Percentiles rank a stretch among this genome's conserved stretches.
Conservation (phyloP, 441 rosid species). For the Iberis amara region DNA sequence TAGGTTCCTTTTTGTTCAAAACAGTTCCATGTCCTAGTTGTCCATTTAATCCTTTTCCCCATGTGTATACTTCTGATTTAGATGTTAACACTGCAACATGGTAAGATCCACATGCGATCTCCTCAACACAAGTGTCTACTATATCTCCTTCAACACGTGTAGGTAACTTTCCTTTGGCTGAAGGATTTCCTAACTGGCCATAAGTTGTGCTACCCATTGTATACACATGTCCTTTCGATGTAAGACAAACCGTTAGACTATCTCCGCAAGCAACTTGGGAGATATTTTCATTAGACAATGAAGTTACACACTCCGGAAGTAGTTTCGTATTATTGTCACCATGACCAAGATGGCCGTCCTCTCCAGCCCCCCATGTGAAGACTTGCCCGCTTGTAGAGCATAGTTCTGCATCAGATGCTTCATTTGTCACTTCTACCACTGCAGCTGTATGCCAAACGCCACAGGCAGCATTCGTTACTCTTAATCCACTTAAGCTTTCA, state of each 20-base stretch:
- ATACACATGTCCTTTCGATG: conserved; percentile 70
- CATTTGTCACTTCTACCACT: conserved; percentile 54
- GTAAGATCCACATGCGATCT: conserved; percentile 78
- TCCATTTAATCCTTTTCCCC: conserved; percentile 87
- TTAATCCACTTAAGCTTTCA: conserved; percentile 51
- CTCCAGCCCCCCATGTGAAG: conserved; percentile 93
- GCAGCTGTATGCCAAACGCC: conserved; percentile 98
- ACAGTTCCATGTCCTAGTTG: conserved; percentile 78
- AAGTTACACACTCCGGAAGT: conserved; percentile 52
- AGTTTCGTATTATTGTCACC: conserved; percentile 68
- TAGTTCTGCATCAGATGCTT: conserved; percentile 42
- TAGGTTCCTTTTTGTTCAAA: conserved; percentile 58
- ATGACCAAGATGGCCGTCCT: conserved; percentile 62
- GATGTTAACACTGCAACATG: conserved; percentile 79
- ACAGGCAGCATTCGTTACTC: conserved; percentile 64
- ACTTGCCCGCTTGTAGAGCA: conserved; percentile 44
- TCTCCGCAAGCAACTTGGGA: conserved; percentile 68
- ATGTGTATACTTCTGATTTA: conserved; percentile 64
- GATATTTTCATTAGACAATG: conserved; percentile 41
- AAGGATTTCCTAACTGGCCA: conserved; percentile 75
- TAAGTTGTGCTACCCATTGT: conserved; percentile 71
- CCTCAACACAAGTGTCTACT: conserved; percentile 48
- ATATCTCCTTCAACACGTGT: conserved; percentile 57
- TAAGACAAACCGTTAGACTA: conserved; percentile 69
- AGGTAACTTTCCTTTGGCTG: conserved; percentile 54